Conservation (phyloP, 768 basidiomycete species). For the Boletellus sp. region DNA sequence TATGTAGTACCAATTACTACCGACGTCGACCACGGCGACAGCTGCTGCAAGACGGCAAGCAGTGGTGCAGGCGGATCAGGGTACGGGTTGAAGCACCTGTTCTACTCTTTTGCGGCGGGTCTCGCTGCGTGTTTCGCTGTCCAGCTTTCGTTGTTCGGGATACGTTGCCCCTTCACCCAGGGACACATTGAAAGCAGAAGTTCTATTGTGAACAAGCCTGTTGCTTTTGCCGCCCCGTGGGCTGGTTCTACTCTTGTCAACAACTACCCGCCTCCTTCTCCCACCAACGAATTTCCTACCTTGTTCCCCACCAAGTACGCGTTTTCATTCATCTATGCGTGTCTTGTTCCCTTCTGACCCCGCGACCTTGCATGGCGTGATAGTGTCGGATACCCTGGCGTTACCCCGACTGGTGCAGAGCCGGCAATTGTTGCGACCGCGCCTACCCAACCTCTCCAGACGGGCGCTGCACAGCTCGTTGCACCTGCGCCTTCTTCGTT, state of each 20-base stretch:
- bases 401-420: constrained; percentile 78
- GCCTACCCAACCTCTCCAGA: constrained; percentile 74
- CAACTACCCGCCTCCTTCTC: constrained; percentile 66
- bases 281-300: constrained; percentile 69
- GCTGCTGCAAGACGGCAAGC: constrained; percentile 2
- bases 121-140: constrained; percentile 45
- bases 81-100: constrained; percentile 33
- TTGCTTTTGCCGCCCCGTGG: constrained; percentile 55
- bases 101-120: constrained; percentile 53
- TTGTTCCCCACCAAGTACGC: constrained; percentile 62
- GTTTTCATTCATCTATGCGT: too few relatives aligned
- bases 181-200: neutral
- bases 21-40: constrained; percentile 3
- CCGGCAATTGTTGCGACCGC: constrained; percentile 69
- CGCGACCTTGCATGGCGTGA: neutral
- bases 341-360: neutral
- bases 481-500: constrained; percentile 37
- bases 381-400: constrained; percentile 69
- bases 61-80: constrained; percentile 15
- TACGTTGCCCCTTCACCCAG: constrained; percentile 29
- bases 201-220: constrained; percentile 11
- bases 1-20: constrained; percentile 7
- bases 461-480: constrained; percentile 63
- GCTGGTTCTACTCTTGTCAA: constrained; percentile 71
- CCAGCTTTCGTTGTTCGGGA: constrained; percentile 42